Base-by-base conservation (phyloP, 2,329 filamentous ascomycete species). In the Diaporthe caulivora region DNA sequence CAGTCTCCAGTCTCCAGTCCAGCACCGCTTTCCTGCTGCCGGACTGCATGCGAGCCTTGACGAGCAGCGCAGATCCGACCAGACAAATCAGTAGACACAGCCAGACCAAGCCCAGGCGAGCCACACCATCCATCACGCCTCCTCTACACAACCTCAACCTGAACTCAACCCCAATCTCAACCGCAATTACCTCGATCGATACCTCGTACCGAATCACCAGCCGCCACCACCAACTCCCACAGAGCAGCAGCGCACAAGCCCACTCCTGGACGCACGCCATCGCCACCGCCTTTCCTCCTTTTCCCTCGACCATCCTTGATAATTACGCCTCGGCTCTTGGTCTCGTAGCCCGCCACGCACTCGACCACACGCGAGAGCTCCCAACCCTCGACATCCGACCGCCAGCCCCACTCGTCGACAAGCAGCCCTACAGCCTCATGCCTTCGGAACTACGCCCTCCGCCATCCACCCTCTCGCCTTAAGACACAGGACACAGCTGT, bases 201-300 rank as follows among this genome's bases (percentile, higher is more conserved):
- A 40, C 21, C 47, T 29, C 44, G 49, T 3, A 29, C 31, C 31
- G 62, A 13, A 40, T 21, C 62, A 18, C 44, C 34, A 34, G 26
- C 26, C 24, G 31, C 51, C 26, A 31, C 26, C 44, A 51, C 21
- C 24, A 24, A 42, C 62, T 21, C 21, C 62, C 31, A 26, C 62
- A 49, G 31, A n/a, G 44, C 44, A 53, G 62, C 44, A 53, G 62
- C 47, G 44, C 62, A 67, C 62, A 67, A 51, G 62, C 62, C 62
- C 47, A 67, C 34, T 34, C 42, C 60, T 26, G 47, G 31, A 40
- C 31, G 62, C 62, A 40, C 47, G 29, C 62, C 62, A 65, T 65
- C 60, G 47, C 62, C 62, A 67, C 62, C 62, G 62, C 62, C 47
- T 67, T 67, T 67, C 65, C 53, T 69, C 51, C 51, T 54, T 42